Conservation (phyloP, 257 asterid genomes). For the Plectranthus barbatus region DNA sequence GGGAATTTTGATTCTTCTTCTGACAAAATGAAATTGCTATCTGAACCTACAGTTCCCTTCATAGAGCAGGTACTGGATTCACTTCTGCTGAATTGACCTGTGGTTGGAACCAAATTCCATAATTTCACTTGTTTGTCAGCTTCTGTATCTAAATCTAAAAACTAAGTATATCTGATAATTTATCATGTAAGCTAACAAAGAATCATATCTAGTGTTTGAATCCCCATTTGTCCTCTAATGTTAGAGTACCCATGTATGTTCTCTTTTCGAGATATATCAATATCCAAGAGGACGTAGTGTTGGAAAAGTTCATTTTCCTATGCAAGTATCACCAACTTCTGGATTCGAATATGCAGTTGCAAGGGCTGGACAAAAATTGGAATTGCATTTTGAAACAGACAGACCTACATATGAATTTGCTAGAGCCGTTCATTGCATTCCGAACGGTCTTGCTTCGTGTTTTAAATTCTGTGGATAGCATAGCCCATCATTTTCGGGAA, state of each 20-base stretch:
- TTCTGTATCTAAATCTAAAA: neutral
- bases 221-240: conserved; percentile 2
- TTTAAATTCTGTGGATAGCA: conserved; percentile 48
- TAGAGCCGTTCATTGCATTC: conserved; percentile 94
- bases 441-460: conserved; percentile 75
- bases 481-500: conserved; percentile 68
- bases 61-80: conserved; percentile 50
- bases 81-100: conserved; percentile 5
- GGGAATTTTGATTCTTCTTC: conserved; percentile 31
- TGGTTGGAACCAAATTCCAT: neutral
- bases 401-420: conserved; percentile 83
- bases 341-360: conserved; percentile 41
- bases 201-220: neutral
- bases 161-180: neutral
- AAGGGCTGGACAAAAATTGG: conserved; percentile 67
- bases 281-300: neutral
- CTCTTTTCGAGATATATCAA: neutral
- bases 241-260: neutral
- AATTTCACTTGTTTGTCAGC: neutral
- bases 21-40: conserved; percentile 30
- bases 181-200: neutral
- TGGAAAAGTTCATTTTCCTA: neutral
- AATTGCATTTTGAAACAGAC: conserved; percentile 58
- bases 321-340: conserved; percentile 17
- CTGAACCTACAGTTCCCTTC: conserved; percentile 56